Conservation (phyloP, 148 eudicot species). For the Gaultheria prostrata region DNA sequence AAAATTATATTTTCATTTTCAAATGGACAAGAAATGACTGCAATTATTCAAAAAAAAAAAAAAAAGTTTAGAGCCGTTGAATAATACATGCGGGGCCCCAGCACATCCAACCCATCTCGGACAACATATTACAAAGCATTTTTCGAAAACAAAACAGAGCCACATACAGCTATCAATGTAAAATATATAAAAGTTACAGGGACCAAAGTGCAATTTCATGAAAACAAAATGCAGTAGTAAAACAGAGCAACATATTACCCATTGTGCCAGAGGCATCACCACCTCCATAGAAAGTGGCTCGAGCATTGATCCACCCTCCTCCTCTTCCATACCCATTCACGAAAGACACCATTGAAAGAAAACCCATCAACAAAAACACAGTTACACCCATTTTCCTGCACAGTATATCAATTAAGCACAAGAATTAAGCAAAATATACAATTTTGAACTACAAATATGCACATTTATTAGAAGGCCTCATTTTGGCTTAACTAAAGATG, state of each 20-base stretch:
- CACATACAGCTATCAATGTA: neutral
- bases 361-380: slow-evolving; percentile 37
- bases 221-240: neutral
- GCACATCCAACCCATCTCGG: too few species aligned
- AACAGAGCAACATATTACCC: slow-evolving; percentile 37
- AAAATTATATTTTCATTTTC: too few species aligned
- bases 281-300: slow-evolving; percentile 73
- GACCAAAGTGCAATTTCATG: slow-evolving; percentile 4
- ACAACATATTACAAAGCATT: too few species aligned
- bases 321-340: slow-evolving; percentile 36
- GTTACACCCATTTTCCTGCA: slow-evolving; percentile 50
- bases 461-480: neutral
- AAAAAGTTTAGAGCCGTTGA: too few species aligned
- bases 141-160: too few species aligned
- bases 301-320: slow-evolving; percentile 66
- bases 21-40: too few species aligned
- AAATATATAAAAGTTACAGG: neutral
- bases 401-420: neutral
- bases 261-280: slow-evolving; percentile 77
- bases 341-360: slow-evolving; percentile 40
- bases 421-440: slow-evolving; percentile 6
- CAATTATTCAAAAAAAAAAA: too few species aligned
- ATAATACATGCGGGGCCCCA: too few species aligned
- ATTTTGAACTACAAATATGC: neutral
- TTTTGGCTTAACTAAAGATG: neutral